These are phyloP conservation scores for Xerocomus spinulosus DNA, from an alignment of 768 basidiomycete species.

Conservation along the genomic window DNA sequence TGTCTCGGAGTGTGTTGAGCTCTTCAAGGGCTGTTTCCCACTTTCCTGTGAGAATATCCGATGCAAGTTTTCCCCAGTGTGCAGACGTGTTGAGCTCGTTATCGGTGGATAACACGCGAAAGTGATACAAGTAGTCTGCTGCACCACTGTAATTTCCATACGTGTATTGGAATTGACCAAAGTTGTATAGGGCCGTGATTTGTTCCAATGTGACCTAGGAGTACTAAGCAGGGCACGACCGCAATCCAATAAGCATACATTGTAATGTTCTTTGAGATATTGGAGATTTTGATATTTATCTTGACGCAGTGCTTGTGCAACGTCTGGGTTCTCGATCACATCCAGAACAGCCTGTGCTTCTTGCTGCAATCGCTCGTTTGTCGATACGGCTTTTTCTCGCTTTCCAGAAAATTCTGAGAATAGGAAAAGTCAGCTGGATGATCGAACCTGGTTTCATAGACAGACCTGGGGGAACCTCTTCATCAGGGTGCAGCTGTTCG, in stretches of 20 bases:
- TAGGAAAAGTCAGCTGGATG: neutral
- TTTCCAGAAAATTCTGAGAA: constrained; percentile 76
- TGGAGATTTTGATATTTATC: constrained; percentile 97
- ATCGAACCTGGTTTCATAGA: constrained; percentile 1
- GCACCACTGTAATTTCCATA: constrained; percentile 96
- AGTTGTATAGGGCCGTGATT: constrained; percentile 94
- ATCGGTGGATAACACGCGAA: constrained; percentile 94
- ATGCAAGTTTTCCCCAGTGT: constrained; percentile 98
- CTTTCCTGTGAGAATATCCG: constrained; percentile 89
- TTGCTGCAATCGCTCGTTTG: constrained; percentile 78
- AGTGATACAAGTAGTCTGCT: constrained; percentile 97
- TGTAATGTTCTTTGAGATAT: constrained; percentile 90
- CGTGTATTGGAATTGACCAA: constrained; percentile 98
- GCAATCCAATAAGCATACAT: constrained; percentile 45
- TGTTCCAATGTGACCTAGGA: constrained; percentile 86
- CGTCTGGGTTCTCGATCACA: constrained; percentile 95
- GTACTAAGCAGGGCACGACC: constrained; percentile 3
- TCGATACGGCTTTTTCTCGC: constrained; percentile 75
- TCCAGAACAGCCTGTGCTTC: constrained; percentile 92
- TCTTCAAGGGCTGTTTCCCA: constrained; percentile 96
- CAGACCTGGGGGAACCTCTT: constrained; percentile 66
- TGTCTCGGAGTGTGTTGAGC: constrained; percentile 90
- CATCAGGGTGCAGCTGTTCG: constrained; percentile 68
- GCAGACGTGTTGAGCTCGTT: constrained; percentile 91
- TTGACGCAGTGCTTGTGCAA: constrained; percentile 88